Conservation (phyloP, 2,329 filamentous ascomycete genomes). For the Penicillium fuscoglaucum region DNA sequence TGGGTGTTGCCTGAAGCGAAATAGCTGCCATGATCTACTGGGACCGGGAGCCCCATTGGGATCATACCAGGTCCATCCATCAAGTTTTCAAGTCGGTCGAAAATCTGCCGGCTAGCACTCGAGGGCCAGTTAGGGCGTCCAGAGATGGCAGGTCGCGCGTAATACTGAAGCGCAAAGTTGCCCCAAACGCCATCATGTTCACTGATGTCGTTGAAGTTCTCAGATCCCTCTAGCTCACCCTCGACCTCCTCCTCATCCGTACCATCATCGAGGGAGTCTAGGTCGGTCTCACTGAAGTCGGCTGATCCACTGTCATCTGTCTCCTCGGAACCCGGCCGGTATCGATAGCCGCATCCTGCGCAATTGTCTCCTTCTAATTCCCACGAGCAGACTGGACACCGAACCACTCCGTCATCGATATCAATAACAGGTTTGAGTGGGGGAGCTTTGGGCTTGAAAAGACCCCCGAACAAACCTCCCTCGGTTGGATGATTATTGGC, state of each 20-base stretch:
- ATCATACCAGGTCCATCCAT: not conserved
- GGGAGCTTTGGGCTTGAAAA: constrained; percentile 47
- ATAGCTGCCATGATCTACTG: not conserved
- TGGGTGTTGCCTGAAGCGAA: constrained; percentile 5
- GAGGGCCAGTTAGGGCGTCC: not conserved
- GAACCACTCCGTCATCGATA: constrained; percentile 59
- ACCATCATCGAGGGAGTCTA: constrained; percentile 25
- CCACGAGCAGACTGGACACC: constrained; percentile 63
- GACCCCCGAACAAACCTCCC: constrained; percentile 65
- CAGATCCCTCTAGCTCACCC: not conserved
- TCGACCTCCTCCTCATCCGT: constrained; percentile 31
- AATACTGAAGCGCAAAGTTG: constrained; percentile 6
- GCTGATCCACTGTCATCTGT: constrained; percentile 50
- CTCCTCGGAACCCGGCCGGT: constrained; percentile 48
- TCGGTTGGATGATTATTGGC: constrained; percentile 50
- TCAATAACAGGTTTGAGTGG: constrained; percentile 52
- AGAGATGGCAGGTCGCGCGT: not conserved
- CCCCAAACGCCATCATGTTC: constrained; percentile 22
- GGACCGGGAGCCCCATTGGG: not conserved
- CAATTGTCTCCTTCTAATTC: constrained; percentile 62
- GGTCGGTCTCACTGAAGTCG: constrained; percentile 45
- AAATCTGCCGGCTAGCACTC: constrained; percentile 9
- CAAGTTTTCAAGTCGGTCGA: constrained; percentile 7
- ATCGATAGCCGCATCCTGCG: constrained; percentile 51
- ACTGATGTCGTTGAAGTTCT: constrained; percentile 30